phyloP scores from a whole-genome alignment of 495 filamentous ascomycete species.

The Trichoderma orchidacearum region DNA sequence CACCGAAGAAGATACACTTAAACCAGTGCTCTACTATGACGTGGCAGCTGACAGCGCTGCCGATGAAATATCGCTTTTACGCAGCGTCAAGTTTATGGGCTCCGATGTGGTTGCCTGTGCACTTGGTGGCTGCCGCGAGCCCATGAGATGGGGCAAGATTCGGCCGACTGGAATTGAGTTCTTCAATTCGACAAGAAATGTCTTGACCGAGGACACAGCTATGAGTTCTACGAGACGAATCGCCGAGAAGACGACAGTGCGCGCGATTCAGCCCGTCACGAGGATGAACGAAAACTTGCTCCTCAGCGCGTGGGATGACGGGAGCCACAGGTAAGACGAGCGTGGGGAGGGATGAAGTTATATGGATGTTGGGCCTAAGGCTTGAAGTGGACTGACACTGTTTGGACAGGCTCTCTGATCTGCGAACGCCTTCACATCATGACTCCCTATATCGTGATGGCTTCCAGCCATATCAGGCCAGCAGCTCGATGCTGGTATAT shows the following conservation, averaged over 20 bases:
- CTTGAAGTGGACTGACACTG: neutral
- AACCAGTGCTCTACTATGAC: conserved; percentile 9
- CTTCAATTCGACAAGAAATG: conserved; percentile 8
- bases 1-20: neutral
- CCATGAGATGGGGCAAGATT: conserved; percentile 23
- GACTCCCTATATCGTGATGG: conserved; percentile 30
- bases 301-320: conserved; percentile 34
- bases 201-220: neutral
- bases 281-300: conserved; percentile 17
- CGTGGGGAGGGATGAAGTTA: neutral
- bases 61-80: conserved; percentile 5
- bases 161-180: conserved; percentile 22
- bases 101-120: conserved; percentile 21
- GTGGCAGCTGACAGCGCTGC: conserved; percentile 1
- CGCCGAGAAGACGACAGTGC: conserved; percentile 9
- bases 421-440: conserved; percentile 20
- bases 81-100: conserved; percentile 22
- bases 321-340: conserved; percentile 17
- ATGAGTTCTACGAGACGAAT: neutral
- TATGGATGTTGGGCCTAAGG: neutral
- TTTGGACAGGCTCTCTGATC: conserved; percentile 23
- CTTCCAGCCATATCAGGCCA: conserved; percentile 21
- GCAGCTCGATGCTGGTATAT: conserved; percentile 25
- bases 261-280: conserved; percentile 24
- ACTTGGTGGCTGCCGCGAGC: conserved; percentile 16